Evolutionary conservation across 140 eudicot genomes (phyloP).

Genomic region (Flaveria floridana): DNA sequence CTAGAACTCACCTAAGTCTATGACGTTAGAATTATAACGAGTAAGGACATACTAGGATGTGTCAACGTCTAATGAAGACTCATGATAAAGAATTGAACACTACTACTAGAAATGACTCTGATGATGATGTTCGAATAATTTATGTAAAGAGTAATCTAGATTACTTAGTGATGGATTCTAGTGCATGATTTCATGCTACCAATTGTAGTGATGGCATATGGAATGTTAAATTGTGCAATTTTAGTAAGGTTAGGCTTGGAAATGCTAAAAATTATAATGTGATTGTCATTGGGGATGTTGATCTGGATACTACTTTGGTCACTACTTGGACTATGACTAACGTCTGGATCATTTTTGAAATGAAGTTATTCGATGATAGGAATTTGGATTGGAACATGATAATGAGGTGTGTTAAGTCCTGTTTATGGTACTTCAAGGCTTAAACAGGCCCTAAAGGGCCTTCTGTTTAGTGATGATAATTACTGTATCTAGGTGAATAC

Average conservation of each 20-base stretch:
- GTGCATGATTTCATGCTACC: neutral
- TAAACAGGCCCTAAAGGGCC: too few relatives aligned
- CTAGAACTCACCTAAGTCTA: neutral
- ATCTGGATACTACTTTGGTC: neutral
- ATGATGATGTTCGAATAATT: too few relatives aligned
- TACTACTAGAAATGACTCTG: too few relatives aligned
- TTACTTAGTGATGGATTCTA: too few relatives aligned
- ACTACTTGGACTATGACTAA: neutral
- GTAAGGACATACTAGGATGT: neutral
- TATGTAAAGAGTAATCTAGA: too few relatives aligned
- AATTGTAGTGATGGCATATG: neutral
- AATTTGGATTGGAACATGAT: neutral
- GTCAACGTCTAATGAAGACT: too few relatives aligned
- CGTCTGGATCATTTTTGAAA: neutral
- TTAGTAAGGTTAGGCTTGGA: neutral
- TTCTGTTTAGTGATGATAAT: too few relatives aligned
- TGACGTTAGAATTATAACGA: neutral
- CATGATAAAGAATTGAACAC: too few relatives aligned
- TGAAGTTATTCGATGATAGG: neutral
- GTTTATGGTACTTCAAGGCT: too few relatives aligned
- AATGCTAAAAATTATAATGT: neutral
- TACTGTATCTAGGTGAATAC: too few relatives aligned
- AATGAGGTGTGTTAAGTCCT: too few relatives aligned
- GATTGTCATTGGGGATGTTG: neutral
- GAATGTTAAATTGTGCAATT: neutral